Evolutionary conservation across 1,284 basidiomycete species (phyloP), one percentile per base, ranked within the genome.

Genomic region (Apiotrichum brassicae): DNA sequence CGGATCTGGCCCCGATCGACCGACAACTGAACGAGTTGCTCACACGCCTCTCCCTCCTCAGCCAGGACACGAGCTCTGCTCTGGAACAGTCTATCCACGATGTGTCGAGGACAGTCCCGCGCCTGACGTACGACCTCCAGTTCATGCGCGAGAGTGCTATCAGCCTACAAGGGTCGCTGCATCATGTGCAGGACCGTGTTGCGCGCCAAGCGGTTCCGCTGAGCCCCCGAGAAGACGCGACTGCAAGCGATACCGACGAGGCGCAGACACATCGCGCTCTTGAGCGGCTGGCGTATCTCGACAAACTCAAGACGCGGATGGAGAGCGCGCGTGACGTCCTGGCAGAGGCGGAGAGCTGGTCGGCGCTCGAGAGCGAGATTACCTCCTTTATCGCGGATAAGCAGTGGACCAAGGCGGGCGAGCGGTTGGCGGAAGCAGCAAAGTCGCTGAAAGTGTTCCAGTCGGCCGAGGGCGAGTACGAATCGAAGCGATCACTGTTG

Each of bases 341-440:
- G 19, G 80, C 83, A 28, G 91, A 95, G 66, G 91, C 92, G 20
- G 87, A 95, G 75, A 87, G 85, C 56, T 97, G 93, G 93, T 87
- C 85, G 44, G 87, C 87, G 1, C 79, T 97, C 34, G 93, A 97
- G 70, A 79, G 85, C 41, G 93, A 97, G 71, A 86, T 95, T 38
- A 86, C 85, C 0, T 78, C 83, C 0, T 79, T 92, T 18, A 78
- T 97, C 33, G 75, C 79, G n/a, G 86, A 73, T 20, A 54, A 87
- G 57, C 80, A 81, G 60, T 70, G 68, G 47, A 82, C 78, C 39
- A 90, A 89, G 64, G 93, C 93, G 0, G 92, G 90, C 18, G 85
- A 87, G 58, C 77, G 93, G 51, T 74, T 97, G 11, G 85, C 84
- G 0, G 91, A 94, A 62, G 92, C 93, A 2, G 82, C 78, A 58